phyloP scores from a whole-genome alignment of 352 stramenopile species.

The Globisporangium heterothallicum region DNA sequence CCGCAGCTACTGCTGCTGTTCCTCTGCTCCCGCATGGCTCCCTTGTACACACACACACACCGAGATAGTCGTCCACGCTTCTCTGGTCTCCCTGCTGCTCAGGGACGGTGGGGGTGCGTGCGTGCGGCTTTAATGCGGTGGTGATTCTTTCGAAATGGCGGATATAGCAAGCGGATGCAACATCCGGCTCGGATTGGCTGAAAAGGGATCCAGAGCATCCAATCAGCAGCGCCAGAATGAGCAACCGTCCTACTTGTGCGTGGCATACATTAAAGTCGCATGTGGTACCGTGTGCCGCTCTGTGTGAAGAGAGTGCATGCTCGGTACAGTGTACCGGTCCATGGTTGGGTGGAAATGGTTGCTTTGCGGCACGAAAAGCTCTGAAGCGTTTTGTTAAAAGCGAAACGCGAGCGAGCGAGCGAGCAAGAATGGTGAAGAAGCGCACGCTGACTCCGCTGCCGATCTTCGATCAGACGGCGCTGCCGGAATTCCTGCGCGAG shows the following conservation, averaged over 20 bases:
- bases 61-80: background rate
- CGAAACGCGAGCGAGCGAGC: background rate
- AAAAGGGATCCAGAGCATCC: background rate
- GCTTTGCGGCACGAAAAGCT: too few species aligned
- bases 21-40: conserved; percentile 12
- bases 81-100: too few species aligned
- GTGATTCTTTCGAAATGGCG: conserved; percentile 13
- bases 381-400: too few species aligned
- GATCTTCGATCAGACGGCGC: conserved; percentile 63
- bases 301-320: too few species aligned
- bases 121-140: too few species aligned
- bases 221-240: background rate
- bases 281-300: background rate
- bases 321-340: background rate
- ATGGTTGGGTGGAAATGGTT: conserved; percentile 6
- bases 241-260: background rate
- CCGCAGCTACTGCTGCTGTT: background rate
- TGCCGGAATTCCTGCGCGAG: conserved; percentile 54
- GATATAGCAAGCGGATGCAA: too few species aligned
- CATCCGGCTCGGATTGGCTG: too few species aligned
- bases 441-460: conserved; percentile 65
- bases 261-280: background rate
- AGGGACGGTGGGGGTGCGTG: too few species aligned
- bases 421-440: conserved; percentile 68
- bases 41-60: background rate